Conservation (phyloP, 1,139 yeast species). For the Blastobotrys persicus region DNA sequence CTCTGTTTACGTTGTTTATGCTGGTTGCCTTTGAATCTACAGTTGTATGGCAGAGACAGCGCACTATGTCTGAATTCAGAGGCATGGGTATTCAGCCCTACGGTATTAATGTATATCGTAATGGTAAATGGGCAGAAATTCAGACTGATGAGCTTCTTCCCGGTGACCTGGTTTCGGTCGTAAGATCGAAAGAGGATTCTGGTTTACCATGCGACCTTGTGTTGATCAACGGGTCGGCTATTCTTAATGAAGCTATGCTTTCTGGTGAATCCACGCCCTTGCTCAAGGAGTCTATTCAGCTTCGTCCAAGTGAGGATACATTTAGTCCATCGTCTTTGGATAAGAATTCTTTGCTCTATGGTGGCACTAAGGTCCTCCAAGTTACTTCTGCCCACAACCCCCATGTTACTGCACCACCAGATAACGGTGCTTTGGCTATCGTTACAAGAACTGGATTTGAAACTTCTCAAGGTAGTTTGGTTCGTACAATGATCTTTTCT, state of each 20-base stretch:
- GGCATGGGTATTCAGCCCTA: conserved; percentile 97
- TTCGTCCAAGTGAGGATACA: conserved; percentile 70
- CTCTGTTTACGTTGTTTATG: conserved; percentile 89
- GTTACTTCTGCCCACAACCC: conserved; percentile 67
- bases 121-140: conserved; percentile 64
- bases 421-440: conserved; percentile 85
- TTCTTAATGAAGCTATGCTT: conserved; percentile 96
- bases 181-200: conserved; percentile 84
- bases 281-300: conserved; percentile 82
- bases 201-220: conserved; percentile 96
- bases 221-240: conserved; percentile 81
- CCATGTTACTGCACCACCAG: conserved; percentile 58
- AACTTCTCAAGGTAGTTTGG: conserved; percentile 96
- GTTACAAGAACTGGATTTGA: conserved; percentile 96
- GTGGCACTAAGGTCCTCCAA: conserved; percentile 96
- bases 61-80: conserved; percentile 91
- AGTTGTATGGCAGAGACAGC: conserved; percentile 87
- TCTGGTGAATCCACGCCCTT: conserved; percentile 98
- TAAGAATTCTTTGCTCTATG: conserved; percentile 84
- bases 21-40: conserved; percentile 90
- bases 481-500: conserved; percentile 95
- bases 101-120: conserved; percentile 68
- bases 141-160: conserved; percentile 80
- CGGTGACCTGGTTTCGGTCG: conserved; percentile 85
- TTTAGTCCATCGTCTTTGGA: conserved; percentile 80